These are phyloP conservation scores for Rhynchosporium graminicola DNA, from an alignment of 2,329 filamentous ascomycete genomes.

Conservation along the genomic window DNA sequence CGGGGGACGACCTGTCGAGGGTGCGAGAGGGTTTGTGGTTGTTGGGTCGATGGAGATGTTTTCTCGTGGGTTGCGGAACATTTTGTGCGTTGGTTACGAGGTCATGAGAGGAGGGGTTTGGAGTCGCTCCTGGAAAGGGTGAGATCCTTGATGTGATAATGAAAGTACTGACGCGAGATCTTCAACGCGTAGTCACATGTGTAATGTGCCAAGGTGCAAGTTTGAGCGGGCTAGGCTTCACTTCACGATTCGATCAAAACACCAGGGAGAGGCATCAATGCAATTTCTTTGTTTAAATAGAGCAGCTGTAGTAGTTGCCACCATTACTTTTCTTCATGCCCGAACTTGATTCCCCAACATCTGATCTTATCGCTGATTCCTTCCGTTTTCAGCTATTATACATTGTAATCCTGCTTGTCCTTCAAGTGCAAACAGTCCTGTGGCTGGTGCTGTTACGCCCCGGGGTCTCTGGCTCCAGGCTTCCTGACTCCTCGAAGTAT, in stretches of 20 bases:
- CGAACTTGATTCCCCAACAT: neutral
- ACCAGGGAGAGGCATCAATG: neutral
- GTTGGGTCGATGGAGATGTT: conserved; percentile 41
- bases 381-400: neutral
- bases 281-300: neutral
- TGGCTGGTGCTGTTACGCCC: neutral
- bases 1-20: conserved; percentile 53
- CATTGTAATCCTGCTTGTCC: neutral
- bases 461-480: neutral
- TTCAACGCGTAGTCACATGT: conserved; percentile 5
- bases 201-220: neutral
- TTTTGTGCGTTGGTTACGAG: conserved; percentile 33
- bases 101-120: neutral
- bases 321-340: neutral
- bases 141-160: neutral
- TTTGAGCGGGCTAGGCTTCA: neutral
- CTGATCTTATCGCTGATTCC: neutral
- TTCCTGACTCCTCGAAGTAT: neutral
- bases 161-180: neutral
- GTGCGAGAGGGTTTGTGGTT: conserved; percentile 42
- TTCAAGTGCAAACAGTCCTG: too few relatives aligned
- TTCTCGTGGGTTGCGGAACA: conserved; percentile 58
- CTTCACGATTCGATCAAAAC: neutral
- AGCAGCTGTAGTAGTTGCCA: too few relatives aligned
- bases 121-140: neutral